Base-by-base conservation (phyloP, 1,284 basidiomycete genomes). In the Heliocybe sulcata region DNA sequence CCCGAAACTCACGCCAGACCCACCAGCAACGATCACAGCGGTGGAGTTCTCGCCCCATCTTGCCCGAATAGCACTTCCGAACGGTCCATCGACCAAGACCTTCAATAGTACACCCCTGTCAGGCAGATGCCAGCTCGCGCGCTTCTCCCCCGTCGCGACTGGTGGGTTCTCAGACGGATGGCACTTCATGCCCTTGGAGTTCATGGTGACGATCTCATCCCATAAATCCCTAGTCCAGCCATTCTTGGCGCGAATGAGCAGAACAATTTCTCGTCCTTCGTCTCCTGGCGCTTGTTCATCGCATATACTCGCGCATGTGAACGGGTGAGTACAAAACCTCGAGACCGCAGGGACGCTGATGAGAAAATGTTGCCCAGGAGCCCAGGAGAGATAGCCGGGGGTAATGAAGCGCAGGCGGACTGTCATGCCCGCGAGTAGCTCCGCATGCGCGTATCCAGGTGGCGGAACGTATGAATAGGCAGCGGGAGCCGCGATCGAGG, bases 191-290 rank as follows among this genome's bases (percentile, higher is more conserved):
- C 70, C 70, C 11, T 58, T 64, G 2, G 63, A 63, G 9, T 65
- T 59, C 57, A 75, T 65, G 25, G 60, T 65, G 33, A 69, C 67
- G 56, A 82, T 70, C 38, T 74, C 64, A 54, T 90, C 74, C 83
- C 87, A 92, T 6, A 94, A 73, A n/a, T 80, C 71, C 57, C 77
- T 78, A 1, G 91, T 93, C 74, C 92, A 86, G 2, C 91, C 92
- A 27, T 77, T 76, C 63, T 90, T 82, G 0, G 88, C 83, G 54
- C 92, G 87, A 53, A 94, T 75, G 54, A 94, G 76, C 47, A 94
- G 76, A 2, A 90, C 75, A 57, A 94, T 76, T 56, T 83, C 81
- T 38, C 81, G 77, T 35, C 79, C 79, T 35, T 69, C 69, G 42
- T 72, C 69, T 14, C 67, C 66, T 0, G 65, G 61, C 4, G 74